phyloP scores from a whole-genome alignment of 352 stramenopile species.

The Elongisporangium undulatum region DNA sequence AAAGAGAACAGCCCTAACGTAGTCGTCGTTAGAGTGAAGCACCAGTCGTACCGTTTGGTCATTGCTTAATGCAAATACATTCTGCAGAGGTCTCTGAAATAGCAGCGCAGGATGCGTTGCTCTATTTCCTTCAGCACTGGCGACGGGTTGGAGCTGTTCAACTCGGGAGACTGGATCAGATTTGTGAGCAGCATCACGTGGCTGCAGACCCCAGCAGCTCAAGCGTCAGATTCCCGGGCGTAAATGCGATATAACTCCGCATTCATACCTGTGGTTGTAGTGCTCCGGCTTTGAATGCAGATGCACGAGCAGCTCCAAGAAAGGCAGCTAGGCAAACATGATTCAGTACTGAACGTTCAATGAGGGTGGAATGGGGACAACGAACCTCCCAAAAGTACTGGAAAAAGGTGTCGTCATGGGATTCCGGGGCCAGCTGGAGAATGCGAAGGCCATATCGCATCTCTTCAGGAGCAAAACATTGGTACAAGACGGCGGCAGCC shows the following conservation, averaged over 20 bases:
- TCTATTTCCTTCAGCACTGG: slow-evolving; percentile 63
- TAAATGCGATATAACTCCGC: slow-evolving; percentile 1
- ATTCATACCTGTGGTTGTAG: slow-evolving; percentile 53
- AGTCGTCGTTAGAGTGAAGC: background rate
- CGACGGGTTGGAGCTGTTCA: slow-evolving; percentile 72
- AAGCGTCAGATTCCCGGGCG: slow-evolving; percentile 7
- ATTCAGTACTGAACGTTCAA: too few relatives aligned
- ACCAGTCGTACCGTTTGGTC: too few relatives aligned
- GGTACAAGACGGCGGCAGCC: slow-evolving; percentile 78
- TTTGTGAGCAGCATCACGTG: slow-evolving; percentile 75
- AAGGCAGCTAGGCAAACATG: slow-evolving; percentile 53
- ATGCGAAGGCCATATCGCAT: slow-evolving; percentile 81
- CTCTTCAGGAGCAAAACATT: slow-evolving; percentile 76
- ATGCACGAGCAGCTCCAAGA: slow-evolving; percentile 79
- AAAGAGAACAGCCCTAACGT: background rate
- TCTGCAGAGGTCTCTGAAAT: slow-evolving; percentile 71
- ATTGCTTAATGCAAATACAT: slow-evolving; percentile 33
- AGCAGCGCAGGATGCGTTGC: slow-evolving; percentile 78
- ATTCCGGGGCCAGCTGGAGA: slow-evolving; percentile 61
- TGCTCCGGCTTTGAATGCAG: slow-evolving; percentile 70
- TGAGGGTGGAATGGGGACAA: too few relatives aligned
- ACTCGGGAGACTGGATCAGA: slow-evolving; percentile 76
- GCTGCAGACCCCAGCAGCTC: slow-evolving; percentile 15
- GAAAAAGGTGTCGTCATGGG: slow-evolving; percentile 71
- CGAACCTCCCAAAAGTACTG: slow-evolving; percentile 85